phyloP scores from a whole-genome alignment of 2,329 filamentous ascomycete species.

The Trichoderma sp. region DNA sequence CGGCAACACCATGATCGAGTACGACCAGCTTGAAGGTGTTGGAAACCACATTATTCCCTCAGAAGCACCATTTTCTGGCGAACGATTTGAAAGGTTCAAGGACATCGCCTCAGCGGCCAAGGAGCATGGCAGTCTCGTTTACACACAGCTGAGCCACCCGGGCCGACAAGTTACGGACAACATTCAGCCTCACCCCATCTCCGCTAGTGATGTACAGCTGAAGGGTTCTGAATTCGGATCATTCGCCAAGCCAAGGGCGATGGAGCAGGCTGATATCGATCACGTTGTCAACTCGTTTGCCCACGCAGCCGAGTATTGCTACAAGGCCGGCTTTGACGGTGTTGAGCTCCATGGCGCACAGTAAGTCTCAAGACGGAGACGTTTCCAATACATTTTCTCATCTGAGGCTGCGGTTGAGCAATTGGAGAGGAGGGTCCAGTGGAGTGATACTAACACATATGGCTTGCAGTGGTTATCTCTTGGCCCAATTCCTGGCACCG shows the following conservation, averaged over 20 bases:
- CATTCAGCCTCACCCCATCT: slow-evolving; percentile 38
- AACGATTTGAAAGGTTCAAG: slow-evolving; percentile 61
- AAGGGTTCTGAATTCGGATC: slow-evolving; percentile 27
- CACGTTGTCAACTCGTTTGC: slow-evolving; percentile 60
- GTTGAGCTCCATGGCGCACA: slow-evolving; percentile 53
- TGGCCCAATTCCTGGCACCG: slow-evolving; percentile 52
- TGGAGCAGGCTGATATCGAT: slow-evolving; percentile 54
- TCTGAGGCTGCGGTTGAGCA: neutral
- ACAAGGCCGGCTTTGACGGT: slow-evolving; percentile 60
- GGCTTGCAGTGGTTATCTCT: slow-evolving; percentile 45
- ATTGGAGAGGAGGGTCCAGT: neutral
- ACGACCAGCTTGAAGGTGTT: slow-evolving; percentile 54
- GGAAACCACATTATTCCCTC: slow-evolving; percentile 60
- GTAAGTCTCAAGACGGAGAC: slow-evolving; percentile 21
- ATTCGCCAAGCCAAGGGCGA: slow-evolving; percentile 51
- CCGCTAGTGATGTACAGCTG: slow-evolving; percentile 40
- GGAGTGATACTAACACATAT: neutral
- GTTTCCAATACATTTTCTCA: neutral
- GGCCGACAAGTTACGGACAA: slow-evolving; percentile 37
- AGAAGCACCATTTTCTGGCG: slow-evolving; percentile 49
- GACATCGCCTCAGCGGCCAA: slow-evolving; percentile 54
- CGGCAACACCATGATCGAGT: slow-evolving; percentile 64
- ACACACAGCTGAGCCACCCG: slow-evolving; percentile 62
- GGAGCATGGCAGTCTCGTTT: slow-evolving; percentile 56
- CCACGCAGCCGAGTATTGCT: slow-evolving; percentile 59